Evolutionary conservation across 192 early-diverging fungal species (phyloP).

Genomic region (Linnemannia schmuckeri): DNA sequence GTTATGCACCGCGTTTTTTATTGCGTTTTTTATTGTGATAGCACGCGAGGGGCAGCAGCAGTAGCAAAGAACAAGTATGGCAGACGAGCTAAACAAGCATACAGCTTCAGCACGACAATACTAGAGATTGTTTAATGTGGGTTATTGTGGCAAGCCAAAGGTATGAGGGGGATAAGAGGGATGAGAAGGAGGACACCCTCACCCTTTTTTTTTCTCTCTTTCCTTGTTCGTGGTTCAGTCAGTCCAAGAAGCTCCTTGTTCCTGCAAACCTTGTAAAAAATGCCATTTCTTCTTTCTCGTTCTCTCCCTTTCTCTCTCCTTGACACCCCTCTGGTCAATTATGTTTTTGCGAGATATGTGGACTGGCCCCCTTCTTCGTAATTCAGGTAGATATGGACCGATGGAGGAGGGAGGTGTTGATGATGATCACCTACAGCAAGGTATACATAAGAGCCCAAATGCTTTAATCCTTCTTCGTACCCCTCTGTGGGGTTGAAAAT

Average conservation of each 20-base stretch:
- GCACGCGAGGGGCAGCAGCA: too few species aligned
- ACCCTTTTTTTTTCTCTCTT: background rate
- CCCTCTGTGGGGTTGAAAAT: background rate
- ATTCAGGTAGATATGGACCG: background rate
- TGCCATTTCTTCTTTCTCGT: background rate
- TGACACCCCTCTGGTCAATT: background rate
- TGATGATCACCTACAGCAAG: background rate
- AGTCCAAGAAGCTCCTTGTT: background rate
- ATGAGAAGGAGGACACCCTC: background rate
- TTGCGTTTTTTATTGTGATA: too few species aligned
- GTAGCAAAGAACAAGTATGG: too few species aligned
- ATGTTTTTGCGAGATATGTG: background rate
- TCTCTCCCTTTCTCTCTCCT: background rate
- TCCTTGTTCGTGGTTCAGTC: background rate
- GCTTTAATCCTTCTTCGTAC: background rate
- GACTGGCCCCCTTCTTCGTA: background rate
- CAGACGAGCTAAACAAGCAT: too few species aligned
- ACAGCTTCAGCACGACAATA: background rate
- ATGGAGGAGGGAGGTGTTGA: background rate
- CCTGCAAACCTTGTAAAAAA: conserved; percentile 4
- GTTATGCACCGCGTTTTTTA: too few species aligned
- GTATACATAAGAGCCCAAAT: background rate
- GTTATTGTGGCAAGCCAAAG: background rate
- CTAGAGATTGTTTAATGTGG: background rate
- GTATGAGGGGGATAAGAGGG: background rate